Evolutionary conservation across 2,329 filamentous ascomycete species (phyloP).

Genomic region (Cladosporium halotolerans): DNA sequence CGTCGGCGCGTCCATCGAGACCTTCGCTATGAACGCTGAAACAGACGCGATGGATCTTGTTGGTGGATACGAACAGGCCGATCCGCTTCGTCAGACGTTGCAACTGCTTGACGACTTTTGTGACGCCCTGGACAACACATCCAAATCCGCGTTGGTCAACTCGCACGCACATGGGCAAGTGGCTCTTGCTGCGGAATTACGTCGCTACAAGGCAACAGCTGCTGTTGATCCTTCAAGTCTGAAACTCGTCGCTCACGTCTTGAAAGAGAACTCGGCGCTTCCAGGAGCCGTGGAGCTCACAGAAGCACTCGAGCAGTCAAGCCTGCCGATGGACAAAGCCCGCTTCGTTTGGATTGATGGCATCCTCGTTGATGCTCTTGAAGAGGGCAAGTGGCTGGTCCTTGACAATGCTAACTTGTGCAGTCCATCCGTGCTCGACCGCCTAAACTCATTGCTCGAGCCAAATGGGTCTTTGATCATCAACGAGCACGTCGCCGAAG

Average conservation of each 20-base stretch:
- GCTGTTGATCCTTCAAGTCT: conserved; percentile 5
- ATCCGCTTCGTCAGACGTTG: conserved; percentile 55
- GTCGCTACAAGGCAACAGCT: conserved; percentile 6
- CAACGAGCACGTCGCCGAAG: conserved; percentile 81
- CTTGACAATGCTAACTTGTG: conserved; percentile 97
- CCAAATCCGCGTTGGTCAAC: conserved; percentile 5
- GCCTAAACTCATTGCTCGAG: conserved; percentile 89
- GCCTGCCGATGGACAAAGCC: conserved; percentile 56
- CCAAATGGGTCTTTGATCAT: conserved; percentile 81
- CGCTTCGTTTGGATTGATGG: conserved; percentile 97
- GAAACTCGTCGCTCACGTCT: conserved; percentile 9
- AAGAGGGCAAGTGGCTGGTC: conserved; percentile 84
- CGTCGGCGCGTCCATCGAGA: conserved; percentile 67
- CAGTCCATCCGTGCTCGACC: conserved; percentile 87
- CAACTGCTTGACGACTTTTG: conserved; percentile 18
- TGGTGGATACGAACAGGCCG: conserved; percentile 91
- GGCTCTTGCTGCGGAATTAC: conserved; percentile 9
- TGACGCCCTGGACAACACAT: conserved; percentile 5
- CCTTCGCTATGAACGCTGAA: conserved; percentile 87
- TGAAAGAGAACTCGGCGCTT: neutral
- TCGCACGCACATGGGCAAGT: neutral
- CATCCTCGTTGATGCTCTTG: conserved; percentile 77
- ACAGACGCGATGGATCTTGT: conserved; percentile 96
- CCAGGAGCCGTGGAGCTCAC: conserved; percentile 11
- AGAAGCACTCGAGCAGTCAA: conserved; percentile 8